Percentiles rank a stretch among this genome's conserved stretches.
Conservation (phyloP, 2,329 filamentous ascomycete genomes). For the Xylaria arbuscula region DNA sequence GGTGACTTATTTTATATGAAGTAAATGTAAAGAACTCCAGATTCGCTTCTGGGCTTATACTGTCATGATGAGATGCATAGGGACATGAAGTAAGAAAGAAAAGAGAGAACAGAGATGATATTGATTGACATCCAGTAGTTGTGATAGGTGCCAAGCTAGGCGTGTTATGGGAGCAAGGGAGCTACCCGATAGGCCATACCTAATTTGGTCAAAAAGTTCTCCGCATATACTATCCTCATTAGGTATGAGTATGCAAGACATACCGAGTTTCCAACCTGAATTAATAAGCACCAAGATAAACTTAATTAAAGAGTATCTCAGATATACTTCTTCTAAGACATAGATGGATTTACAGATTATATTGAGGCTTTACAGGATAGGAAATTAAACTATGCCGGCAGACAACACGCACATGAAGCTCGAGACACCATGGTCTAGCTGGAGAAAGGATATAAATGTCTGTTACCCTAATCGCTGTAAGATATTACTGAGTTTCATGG, state of each 20-base stretch:
- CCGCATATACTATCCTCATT: background rate
- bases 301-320: background rate
- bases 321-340: background rate
- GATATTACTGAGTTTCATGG: too few relatives aligned
- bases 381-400: too few relatives aligned
- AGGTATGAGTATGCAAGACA: conserved; percentile 3
- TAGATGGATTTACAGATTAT: background rate
- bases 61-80: conserved; percentile 3
- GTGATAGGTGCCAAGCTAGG: conserved; percentile 30
- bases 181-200: conserved; percentile 18
- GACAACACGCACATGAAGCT: too few relatives aligned
- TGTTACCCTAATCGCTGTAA: too few relatives aligned
- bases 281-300: background rate
- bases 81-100: conserved; percentile 1
- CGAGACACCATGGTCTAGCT: too few relatives aligned
- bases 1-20: background rate
- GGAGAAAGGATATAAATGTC: too few relatives aligned
- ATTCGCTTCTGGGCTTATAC: background rate
- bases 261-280: too few relatives aligned
- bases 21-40: background rate
- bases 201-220: background rate
- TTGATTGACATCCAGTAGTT: background rate
- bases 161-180: conserved; percentile 32
- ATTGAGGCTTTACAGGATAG: too few relatives aligned
- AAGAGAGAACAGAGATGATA: background rate